Conservation (phyloP, 179 eudicot genomes). For the Silene noctiflora region DNA sequence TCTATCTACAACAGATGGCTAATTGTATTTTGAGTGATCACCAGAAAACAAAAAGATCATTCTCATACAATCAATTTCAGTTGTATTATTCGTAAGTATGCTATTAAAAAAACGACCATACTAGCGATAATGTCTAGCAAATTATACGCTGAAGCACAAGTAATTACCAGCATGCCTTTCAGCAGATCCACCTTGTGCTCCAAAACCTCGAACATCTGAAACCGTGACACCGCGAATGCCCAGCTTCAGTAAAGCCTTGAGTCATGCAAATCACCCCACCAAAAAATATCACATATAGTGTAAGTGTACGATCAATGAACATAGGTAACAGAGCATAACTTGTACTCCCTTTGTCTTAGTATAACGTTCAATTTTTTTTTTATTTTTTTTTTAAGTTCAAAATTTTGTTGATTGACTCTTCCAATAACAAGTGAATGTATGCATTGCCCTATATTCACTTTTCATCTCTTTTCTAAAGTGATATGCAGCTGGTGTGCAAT, state of each 20-base stretch:
- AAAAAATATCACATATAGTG: neutral
- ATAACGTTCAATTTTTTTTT: too few species aligned
- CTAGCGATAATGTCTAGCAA: neutral
- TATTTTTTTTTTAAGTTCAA: too few species aligned
- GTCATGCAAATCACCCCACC: neutral
- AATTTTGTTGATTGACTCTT: too few species aligned
- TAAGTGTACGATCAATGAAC: neutral
- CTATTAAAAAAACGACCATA: neutral
- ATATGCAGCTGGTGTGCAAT: too few species aligned
- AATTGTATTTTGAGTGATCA: neutral
- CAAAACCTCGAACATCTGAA: constrained; percentile 90
- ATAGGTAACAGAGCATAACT: too few species aligned
- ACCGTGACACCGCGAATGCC: constrained; percentile 90
- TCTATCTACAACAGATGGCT: neutral
- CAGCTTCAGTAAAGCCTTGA: constrained; percentile 72
- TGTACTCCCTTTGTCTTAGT: too few species aligned
- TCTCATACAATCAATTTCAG: neutral
- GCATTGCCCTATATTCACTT: too few species aligned
- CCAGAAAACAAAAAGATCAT: neutral
- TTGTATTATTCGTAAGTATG: neutral
- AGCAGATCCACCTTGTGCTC: constrained; percentile 79
- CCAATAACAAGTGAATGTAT: too few species aligned
- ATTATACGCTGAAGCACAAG: neutral
- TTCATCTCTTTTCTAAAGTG: too few species aligned
- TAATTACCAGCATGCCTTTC: constrained; percentile 74